Evolutionary conservation across 129 eudicot species (phyloP).

Genomic region (Arctium lappa): DNA sequence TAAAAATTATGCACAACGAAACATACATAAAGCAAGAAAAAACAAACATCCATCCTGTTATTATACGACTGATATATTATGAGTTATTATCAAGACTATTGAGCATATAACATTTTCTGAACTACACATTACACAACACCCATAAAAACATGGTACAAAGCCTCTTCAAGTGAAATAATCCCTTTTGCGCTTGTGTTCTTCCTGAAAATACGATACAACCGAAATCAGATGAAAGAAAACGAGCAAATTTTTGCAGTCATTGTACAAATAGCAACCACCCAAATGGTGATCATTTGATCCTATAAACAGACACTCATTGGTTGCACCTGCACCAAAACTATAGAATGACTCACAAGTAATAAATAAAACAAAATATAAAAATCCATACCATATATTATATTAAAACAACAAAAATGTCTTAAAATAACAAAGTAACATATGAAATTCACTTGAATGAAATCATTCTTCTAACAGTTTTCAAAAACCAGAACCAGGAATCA

Average conservation of each 20-base stretch:
- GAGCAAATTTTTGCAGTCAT: background rate
- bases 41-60: background rate
- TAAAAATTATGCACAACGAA: background rate
- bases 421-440: background rate
- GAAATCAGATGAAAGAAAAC: background rate
- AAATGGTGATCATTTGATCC: background rate
- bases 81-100: background rate
- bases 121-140: background rate
- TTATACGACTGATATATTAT: background rate
- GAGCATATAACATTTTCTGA: background rate
- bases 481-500: too few species aligned
- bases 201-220: background rate
- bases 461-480: too few species aligned
- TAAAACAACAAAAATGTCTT: background rate
- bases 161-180: background rate
- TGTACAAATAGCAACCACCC: background rate
- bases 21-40: background rate
- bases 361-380: background rate
- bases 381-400: background rate
- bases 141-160: background rate
- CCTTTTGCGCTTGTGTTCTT: background rate
- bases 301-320: background rate
- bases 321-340: background rate
- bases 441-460: background rate
- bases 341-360: background rate